A percentile compares a stretch with the other conserved stretches of the same genome.
These are phyloP conservation scores for Bauhinia variegata DNA, from an alignment of 306 rosid species.

Conservation along the genomic window DNA sequence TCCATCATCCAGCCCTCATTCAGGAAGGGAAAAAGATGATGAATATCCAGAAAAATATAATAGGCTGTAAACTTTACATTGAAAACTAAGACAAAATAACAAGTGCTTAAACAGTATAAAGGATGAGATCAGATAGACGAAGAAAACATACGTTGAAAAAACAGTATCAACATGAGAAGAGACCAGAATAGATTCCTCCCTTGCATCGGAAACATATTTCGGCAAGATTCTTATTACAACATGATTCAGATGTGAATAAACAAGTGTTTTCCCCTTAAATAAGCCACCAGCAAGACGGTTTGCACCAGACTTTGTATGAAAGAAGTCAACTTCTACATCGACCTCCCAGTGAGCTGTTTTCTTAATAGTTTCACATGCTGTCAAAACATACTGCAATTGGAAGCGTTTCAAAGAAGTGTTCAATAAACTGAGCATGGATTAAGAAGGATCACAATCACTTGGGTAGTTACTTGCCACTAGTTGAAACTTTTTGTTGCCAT, in stretches of 20 bases:
- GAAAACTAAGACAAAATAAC: slow-evolving; percentile 16
- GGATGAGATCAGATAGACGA: slow-evolving; percentile 31
- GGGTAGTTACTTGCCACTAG: slow-evolving; percentile 3
- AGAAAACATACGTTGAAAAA: slow-evolving; percentile 81
- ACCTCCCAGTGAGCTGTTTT: slow-evolving; percentile 95
- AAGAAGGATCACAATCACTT: slow-evolving; percentile 25
- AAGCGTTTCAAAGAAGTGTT: slow-evolving; percentile 33
- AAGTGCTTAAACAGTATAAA: slow-evolving; percentile 25
- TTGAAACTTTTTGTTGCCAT: background rate
- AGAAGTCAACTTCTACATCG: slow-evolving; percentile 88
- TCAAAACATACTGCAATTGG: slow-evolving; percentile 77
- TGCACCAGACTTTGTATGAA: slow-evolving; percentile 71
- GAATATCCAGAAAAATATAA: too few species aligned
- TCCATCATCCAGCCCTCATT: background rate
- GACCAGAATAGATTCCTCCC: slow-evolving; percentile 78
- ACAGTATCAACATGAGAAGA: slow-evolving; percentile 97
- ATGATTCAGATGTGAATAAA: slow-evolving; percentile 83
- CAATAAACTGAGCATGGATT: slow-evolving; percentile 2
- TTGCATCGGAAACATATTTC: slow-evolving; percentile 70
- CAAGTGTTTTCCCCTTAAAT: slow-evolving; percentile 76
- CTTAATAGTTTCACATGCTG: slow-evolving; percentile 65
- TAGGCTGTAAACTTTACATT: background rate
- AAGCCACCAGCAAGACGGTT: slow-evolving; percentile 66
- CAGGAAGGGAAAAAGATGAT: background rate
- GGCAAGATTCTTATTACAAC: slow-evolving; percentile 75